Base-by-base conservation (phyloP, 176 grass and related monocot species). In the Eleusine indica region DNA sequence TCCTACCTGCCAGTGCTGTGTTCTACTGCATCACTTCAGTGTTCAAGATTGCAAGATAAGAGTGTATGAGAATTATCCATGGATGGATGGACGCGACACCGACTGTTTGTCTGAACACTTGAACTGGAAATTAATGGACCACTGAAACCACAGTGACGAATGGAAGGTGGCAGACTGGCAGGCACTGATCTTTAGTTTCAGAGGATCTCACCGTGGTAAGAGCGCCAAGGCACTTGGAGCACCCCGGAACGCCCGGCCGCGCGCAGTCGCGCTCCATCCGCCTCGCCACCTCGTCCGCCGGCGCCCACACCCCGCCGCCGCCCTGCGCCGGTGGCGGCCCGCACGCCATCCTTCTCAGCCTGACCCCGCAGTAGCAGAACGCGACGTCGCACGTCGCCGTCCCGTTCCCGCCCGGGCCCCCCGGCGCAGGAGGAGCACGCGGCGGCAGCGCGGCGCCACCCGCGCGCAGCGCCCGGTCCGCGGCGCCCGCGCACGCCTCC, bases 311-410 rank as follows among this genome's bases (percentile, higher is more conserved):
- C 18, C 91, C 83, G 9, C 21, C 77, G 7, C 44, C 77, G 7
- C 44, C 44, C 44, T 47, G 44, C 9, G 63, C 25, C 42, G 76
- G 48, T 30, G 78, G 54, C 42, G 84, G 38, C 1, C 88, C 86
- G 52, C 89, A 99, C 19, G 89, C 30, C 71, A 94, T 80, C 42
- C 91, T 70, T 80, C 93, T 73, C 56, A 99, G 78, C 84, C 85
- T 89, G 13, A 99, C 74, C 47, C 91, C 93, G 77, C 97, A 99
- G 88, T 90, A 94, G 84, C 93, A 99, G 74, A 87, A 90, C 9
- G 88, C 97, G 38, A 88, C 66, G 84, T 96, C 89, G 86, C 97
- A 94, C 19, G 96, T 96, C 15, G 77, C 91, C 19, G 96, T 96
- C 15, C 80, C 91, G 58, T 94, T 94, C 39, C 60, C 83, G 10